Evolutionary conservation across 2,329 filamentous ascomycete species (phyloP).

Genomic region (Aspergillus flavus): DNA sequence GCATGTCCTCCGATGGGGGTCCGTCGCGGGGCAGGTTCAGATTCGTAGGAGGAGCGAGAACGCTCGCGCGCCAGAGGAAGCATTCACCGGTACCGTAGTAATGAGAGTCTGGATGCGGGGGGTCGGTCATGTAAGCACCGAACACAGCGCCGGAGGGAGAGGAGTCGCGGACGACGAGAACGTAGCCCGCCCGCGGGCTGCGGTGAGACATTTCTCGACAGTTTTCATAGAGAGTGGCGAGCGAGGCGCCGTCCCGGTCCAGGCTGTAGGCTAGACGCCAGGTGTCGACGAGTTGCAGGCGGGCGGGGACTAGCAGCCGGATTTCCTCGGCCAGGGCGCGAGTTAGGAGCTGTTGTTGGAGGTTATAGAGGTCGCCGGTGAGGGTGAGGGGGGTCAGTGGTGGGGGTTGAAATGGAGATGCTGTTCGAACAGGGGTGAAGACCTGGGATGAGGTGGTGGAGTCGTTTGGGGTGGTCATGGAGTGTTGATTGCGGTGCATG

Average conservation of each 20-base stretch:
- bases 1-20: constrained; percentile 41
- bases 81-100: constrained; percentile 98
- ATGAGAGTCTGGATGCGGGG: constrained; percentile 75
- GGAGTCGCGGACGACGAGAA: constrained; percentile 81
- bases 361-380: constrained; percentile 54
- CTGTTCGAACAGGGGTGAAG: constrained; percentile 59
- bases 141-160: constrained; percentile 61
- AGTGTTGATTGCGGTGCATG: constrained; percentile 21
- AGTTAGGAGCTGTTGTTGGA: constrained; percentile 67
- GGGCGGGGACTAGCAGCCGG: constrained; percentile 79
- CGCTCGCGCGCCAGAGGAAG: constrained; percentile 80
- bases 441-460: constrained; percentile 33
- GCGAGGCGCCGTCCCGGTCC: constrained; percentile 85
- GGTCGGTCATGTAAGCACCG: constrained; percentile 90
- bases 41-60: constrained; percentile 52
- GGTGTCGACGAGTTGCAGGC: constrained; percentile 81
- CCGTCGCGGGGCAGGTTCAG: constrained; percentile 16
- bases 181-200: constrained; percentile 76
- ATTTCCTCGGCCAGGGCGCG: constrained; percentile 86
- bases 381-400: constrained; percentile 81
- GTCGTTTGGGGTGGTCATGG: constrained; percentile 49
- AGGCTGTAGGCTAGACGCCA: constrained; percentile 89
- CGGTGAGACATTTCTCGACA: constrained; percentile 67
- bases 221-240: constrained; percentile 82
- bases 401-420: constrained; percentile 82